These are phyloP conservation scores for Exophiala phaeomuriformis DNA, from an alignment of 2,329 filamentous ascomycete genomes.

Conservation along the genomic window DNA sequence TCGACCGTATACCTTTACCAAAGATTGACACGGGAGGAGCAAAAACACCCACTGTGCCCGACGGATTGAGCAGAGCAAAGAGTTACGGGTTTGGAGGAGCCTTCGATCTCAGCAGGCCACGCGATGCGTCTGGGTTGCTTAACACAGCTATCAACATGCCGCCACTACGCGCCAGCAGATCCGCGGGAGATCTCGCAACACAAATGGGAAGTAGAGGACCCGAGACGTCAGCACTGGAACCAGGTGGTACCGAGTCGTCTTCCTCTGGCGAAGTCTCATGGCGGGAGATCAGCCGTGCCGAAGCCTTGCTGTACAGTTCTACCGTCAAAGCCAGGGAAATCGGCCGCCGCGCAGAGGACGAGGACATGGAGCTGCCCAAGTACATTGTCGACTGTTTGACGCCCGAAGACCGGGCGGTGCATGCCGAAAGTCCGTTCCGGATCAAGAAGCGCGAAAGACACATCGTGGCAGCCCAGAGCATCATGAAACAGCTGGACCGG, in stretches of 20 bases:
- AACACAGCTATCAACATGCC: constrained; percentile 17
- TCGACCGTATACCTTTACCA: constrained; percentile 43
- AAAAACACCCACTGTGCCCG: constrained; percentile 22
- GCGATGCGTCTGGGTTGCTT: constrained; percentile 20
- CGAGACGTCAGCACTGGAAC: constrained; percentile 18
- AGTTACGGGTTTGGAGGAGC: constrained; percentile 31
- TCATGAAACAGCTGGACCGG: constrained; percentile 41
- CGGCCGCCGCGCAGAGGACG: constrained; percentile 52
- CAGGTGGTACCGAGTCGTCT: not conserved
- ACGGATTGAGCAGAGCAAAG: constrained; percentile 18
- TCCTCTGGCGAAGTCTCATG: constrained; percentile 34
- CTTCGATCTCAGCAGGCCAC: constrained; percentile 20
- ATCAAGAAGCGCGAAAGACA: constrained; percentile 46
- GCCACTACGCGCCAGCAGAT: constrained; percentile 23
- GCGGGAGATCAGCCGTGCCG: constrained; percentile 72
- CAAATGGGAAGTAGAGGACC: not conserved
- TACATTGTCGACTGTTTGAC: constrained; percentile 33
- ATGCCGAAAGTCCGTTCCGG: constrained; percentile 22
- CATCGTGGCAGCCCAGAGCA: constrained; percentile 46
- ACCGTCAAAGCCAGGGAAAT: constrained; percentile 89
- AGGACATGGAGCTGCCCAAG: constrained; percentile 23
- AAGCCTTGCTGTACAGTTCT: constrained; percentile 68
- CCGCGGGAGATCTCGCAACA: constrained; percentile 9
- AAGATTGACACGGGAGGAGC: constrained; percentile 42
- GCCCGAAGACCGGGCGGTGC: constrained; percentile 32